phyloP scores from a whole-genome alignment of 768 basidiomycete genomes.

The Artomyces pyxidatus region DNA sequence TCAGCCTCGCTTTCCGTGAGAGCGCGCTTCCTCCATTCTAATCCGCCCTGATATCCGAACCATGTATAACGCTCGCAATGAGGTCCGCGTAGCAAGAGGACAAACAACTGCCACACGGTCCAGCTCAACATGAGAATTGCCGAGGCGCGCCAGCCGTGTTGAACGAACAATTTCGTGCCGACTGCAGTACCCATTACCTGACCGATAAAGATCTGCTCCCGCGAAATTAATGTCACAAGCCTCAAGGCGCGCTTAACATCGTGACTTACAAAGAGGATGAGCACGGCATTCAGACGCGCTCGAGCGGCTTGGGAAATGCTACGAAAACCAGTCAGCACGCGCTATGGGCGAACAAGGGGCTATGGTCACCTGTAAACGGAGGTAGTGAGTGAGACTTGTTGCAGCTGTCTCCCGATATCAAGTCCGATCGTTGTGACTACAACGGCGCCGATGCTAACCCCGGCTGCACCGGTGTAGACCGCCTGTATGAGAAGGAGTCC shows the following conservation, averaged over 20 bases:
- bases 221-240: neutral
- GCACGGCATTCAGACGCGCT: slow-evolving; percentile 10
- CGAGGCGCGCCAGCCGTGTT: slow-evolving; percentile 25
- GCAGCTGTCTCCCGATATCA: slow-evolving; percentile 28
- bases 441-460: slow-evolving; percentile 26
- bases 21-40: slow-evolving; percentile 8
- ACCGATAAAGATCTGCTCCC: slow-evolving; percentile 17
- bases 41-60: slow-evolving; percentile 11
- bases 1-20: too few relatives aligned
- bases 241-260: neutral
- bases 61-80: slow-evolving; percentile 7
- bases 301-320: slow-evolving; percentile 4
- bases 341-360: too few relatives aligned
- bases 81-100: slow-evolving; percentile 26
- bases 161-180: slow-evolving; percentile 28
- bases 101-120: slow-evolving; percentile 19
- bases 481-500: slow-evolving; percentile 16
- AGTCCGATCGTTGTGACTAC: slow-evolving; percentile 27
- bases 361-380: slow-evolving; percentile 9
- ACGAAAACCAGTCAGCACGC: neutral
- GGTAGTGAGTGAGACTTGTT: slow-evolving; percentile 24
- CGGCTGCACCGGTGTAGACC: slow-evolving; percentile 26
- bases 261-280: slow-evolving; percentile 8
- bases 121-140: slow-evolving; percentile 21
- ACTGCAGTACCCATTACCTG: slow-evolving; percentile 32